Percentiles rank a stretch among this genome's conserved stretches.
phyloP scores from a whole-genome alignment of 2,329 filamentous ascomycete species.

The Penicillium sp. region DNA sequence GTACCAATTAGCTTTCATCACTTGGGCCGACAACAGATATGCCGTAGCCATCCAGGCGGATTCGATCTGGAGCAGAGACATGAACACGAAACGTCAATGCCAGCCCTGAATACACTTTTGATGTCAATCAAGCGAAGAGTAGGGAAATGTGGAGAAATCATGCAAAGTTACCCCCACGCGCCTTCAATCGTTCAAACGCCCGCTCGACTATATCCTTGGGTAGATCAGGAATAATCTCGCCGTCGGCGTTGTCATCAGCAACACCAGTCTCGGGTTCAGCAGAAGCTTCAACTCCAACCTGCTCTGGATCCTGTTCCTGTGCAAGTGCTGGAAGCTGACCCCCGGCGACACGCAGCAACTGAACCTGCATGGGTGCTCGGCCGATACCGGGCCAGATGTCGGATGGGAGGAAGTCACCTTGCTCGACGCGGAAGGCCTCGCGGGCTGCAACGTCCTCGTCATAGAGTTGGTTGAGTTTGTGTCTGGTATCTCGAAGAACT shows the following conservation, averaged over 20 bases:
- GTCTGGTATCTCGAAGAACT: conserved; percentile 71
- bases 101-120: neutral
- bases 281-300: conserved; percentile 4
- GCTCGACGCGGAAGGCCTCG: conserved; percentile 71
- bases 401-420: conserved; percentile 79
- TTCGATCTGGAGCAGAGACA: neutral
- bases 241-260: conserved; percentile 19
- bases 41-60: neutral
- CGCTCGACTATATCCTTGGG: conserved; percentile 42
- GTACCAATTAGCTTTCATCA: conserved; percentile 35
- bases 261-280: conserved; percentile 3
- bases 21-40: conserved; percentile 14
- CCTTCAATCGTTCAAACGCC: conserved; percentile 39
- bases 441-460: conserved; percentile 67
- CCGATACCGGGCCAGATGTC: conserved; percentile 79
- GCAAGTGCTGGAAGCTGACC: conserved; percentile 27
- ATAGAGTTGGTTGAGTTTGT: conserved; percentile 69
- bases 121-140: neutral
- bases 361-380: conserved; percentile 50
- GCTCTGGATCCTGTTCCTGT: conserved; percentile 9
- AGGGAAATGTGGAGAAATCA: neutral
- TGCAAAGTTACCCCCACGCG: conserved; percentile 22
- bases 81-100: neutral
- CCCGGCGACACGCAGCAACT: conserved; percentile 35
- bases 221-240: conserved; percentile 41